These are phyloP conservation scores for Isabelozyma heimii DNA, from an alignment of 805 yeast species.

Conservation along the genomic window DNA sequence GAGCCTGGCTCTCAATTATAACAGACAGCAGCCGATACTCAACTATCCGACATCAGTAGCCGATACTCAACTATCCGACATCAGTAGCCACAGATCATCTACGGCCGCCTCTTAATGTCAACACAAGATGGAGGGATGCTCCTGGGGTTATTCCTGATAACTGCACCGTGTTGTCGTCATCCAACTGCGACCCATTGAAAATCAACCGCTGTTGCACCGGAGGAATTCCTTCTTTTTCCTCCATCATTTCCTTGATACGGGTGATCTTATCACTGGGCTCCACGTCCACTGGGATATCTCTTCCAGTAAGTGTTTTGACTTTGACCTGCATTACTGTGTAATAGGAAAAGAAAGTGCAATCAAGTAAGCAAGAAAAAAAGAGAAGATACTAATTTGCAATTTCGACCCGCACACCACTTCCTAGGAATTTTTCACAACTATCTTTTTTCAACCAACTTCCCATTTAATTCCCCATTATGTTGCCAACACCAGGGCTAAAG, in stretches of 20 bases:
- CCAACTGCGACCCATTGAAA: slow-evolving; percentile 88
- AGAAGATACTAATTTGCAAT: no score
- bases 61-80: no score
- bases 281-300: slow-evolving; percentile 75
- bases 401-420: neutral
- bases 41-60: no score
- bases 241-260: slow-evolving; percentile 85
- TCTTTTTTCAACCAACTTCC: neutral
- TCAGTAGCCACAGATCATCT: neutral
- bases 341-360: no score
- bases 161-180: slow-evolving; percentile 73
- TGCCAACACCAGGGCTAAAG: slow-evolving; percentile 69
- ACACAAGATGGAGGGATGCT: slow-evolving; percentile 81
- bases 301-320: slow-evolving; percentile 78
- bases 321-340: slow-evolving; percentile 53
- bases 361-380: neutral
- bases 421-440: neutral
- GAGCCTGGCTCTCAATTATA: no score
- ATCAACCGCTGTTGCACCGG: slow-evolving; percentile 93
- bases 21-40: no score
- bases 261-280: slow-evolving; percentile 67
- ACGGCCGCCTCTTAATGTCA: slow-evolving; percentile 87
- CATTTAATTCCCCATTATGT: slow-evolving; percentile 46
- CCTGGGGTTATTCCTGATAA: slow-evolving; percentile 81
- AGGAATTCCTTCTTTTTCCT: slow-evolving; percentile 96